These are phyloP conservation scores for Logfia minima DNA, from an alignment of 129 eudicot genomes.

Conservation along the genomic window DNA sequence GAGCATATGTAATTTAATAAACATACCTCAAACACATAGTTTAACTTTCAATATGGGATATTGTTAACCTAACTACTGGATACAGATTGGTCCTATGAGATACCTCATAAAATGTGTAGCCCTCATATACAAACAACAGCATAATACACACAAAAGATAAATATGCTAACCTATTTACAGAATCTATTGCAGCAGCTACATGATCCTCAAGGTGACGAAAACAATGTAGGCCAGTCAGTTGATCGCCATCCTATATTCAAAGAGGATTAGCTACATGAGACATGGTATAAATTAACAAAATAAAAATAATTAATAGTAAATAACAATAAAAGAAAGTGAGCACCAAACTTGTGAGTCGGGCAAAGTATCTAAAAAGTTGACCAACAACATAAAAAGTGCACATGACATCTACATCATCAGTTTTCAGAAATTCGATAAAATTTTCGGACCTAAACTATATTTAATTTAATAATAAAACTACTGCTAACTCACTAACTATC, in stretches of 20 bases:
- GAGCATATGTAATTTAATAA: not conserved
- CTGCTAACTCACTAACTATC: not conserved
- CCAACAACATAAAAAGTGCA: not conserved
- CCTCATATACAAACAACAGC: not conserved
- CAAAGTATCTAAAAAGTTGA: conserved; percentile 17
- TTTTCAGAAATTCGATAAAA: not conserved
- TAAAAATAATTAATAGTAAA: not conserved
- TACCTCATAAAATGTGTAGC: conserved; percentile 12
- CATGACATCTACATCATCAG: not conserved
- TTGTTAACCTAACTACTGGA: not conserved
- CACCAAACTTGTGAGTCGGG: not conserved
- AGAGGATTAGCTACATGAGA: conserved; percentile 2
- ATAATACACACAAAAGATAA: conserved; percentile 4
- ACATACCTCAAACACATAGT: not conserved
- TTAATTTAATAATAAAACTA: not conserved
- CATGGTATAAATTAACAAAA: not conserved
- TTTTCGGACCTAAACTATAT: not conserved
- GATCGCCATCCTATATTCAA: conserved; percentile 67
- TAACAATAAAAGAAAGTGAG: not conserved
- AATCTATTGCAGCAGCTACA: conserved; percentile 68
- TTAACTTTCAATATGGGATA: not conserved
- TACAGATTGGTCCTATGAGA: conserved; percentile 1
- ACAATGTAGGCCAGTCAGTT: conserved; percentile 92
- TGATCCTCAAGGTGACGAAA: conserved; percentile 94
- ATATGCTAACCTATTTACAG: conserved; percentile 80